Percentiles rank a stretch among this genome's conserved stretches.
phyloP scores from a whole-genome alignment of 139 green algal genomes.

The Tetratostichococcus sp. region DNA sequence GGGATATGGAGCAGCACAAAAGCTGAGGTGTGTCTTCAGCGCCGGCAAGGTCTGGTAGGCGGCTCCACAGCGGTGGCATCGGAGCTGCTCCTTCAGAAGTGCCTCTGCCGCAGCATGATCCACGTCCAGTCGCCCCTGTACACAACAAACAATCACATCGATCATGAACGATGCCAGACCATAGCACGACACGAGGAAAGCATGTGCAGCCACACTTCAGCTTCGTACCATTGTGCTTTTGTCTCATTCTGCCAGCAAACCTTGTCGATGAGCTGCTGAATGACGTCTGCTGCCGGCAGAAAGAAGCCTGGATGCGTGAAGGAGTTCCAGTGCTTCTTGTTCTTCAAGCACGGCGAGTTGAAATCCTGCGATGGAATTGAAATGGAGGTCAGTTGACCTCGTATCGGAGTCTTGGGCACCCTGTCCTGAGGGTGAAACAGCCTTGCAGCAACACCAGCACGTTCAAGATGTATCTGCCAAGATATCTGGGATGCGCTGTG shows the following conservation, averaged over 20 bases:
- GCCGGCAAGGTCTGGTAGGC: constrained; percentile 50
- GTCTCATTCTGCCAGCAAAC: too few relatives aligned
- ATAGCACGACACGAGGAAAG: too few relatives aligned
- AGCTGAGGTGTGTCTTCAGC: constrained; percentile 69
- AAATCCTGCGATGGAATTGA: constrained; percentile 35
- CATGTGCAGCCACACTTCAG: constrained; percentile 6
- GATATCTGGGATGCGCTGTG: too few relatives aligned
- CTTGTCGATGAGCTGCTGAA: constrained; percentile 11
- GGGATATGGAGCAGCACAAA: constrained; percentile 3
- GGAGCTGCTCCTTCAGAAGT: constrained; percentile 52
- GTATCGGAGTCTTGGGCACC: too few relatives aligned
- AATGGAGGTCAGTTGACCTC: too few relatives aligned
- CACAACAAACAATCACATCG: neutral
- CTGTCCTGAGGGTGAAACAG: too few relatives aligned
- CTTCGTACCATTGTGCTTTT: too few relatives aligned
- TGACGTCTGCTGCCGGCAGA: constrained; percentile 36
- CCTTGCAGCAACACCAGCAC: too few relatives aligned
- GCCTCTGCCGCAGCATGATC: constrained; percentile 28
- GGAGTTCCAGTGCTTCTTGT: constrained; percentile 80
- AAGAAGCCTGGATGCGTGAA: constrained; percentile 84
- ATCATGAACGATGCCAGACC: too few relatives aligned
- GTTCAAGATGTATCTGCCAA: too few relatives aligned
- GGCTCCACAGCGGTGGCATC: constrained; percentile 57
- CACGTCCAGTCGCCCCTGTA: constrained; percentile 25
- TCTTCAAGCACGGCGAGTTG: constrained; percentile 58